Base-by-base conservation (phyloP, 208 protist genomes). In the Acanthamoeba healyi region DNA sequence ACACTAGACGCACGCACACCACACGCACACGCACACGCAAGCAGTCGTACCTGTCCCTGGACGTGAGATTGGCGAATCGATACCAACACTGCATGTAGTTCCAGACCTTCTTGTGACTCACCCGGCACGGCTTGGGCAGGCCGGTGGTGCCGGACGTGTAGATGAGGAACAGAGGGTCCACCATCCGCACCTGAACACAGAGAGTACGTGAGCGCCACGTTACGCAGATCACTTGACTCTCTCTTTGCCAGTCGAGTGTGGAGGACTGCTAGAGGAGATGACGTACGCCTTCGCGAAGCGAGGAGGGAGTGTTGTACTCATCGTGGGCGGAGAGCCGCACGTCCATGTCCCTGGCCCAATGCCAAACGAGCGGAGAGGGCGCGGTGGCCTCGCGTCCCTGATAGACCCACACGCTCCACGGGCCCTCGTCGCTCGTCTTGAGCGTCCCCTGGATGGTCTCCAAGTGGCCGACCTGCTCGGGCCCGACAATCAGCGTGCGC, bases 141-240 rank as follows among this genome's bases (percentile, higher is more conserved):
- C 98, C 98, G 5, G 98, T 98, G 6, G 98, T 99, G 63, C 98
- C 98, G 34, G 96, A 98, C 86, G 98, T 98, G 93, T 97, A 95
- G 19, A 94, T 32, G 22, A 96, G 77, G 10, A 95, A 19, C 40
- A 92, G 40, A 5, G 87, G 36, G 19, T 74, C 46, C 22, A 49
- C 49, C 38, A 92, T 77, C 58, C 24, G 15, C 14, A 88, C 70
- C 65, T 74, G 32, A n/a, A n/a, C n/a, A n/a, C n/a, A n/a, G n/a
- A n/a, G n/a, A n/a, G n/a, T n/a, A n/a, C n/a, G n/a, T n/a, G n/a
- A n/a, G n/a, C n/a, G n/a, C n/a, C n/a, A n/a, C n/a, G n/a, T n/a
- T n/a, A n/a, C n/a, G n/a, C n/a, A n/a, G n/a, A n/a, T n/a, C n/a
- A n/a, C n/a, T n/a, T n/a, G n/a, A n/a, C n/a, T n/a, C n/a, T n/a